These are phyloP conservation scores for Hymenoscyphus infarciens DNA, from an alignment of 2,329 filamentous ascomycete species.

Conservation along the genomic window DNA sequence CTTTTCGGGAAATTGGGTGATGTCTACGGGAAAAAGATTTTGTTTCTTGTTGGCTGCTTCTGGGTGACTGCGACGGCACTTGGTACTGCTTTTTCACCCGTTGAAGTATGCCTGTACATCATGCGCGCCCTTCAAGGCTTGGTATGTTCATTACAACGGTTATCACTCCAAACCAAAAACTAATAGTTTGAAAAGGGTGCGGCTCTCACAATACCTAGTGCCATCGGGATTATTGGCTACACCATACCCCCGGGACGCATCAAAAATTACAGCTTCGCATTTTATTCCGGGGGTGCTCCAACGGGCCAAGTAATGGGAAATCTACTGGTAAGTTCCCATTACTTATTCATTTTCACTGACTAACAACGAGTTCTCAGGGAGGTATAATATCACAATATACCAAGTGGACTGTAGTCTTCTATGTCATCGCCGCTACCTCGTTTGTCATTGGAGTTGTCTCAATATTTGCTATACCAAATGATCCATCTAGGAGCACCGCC, in stretches of 20 bases:
- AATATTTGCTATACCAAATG: conserved; percentile 56
- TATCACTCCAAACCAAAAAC: no score
- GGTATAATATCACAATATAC: conserved; percentile 58
- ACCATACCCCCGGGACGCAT: conserved; percentile 65
- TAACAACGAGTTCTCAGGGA: conserved; percentile 45
- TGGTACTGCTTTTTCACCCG: conserved; percentile 59
- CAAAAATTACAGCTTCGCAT: conserved; percentile 68
- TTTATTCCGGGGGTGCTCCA: conserved; percentile 62
- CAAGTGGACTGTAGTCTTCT: conserved; percentile 66
- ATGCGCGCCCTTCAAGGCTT: conserved; percentile 65
- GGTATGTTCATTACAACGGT: conserved; percentile 34
- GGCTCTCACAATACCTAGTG: conserved; percentile 67
- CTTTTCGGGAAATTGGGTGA: conserved; percentile 49
- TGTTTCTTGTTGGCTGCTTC: conserved; percentile 48
- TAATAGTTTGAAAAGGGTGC: conserved; percentile 28
- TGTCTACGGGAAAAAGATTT: conserved; percentile 44
- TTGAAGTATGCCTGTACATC: conserved; percentile 65
- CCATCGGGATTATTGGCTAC: conserved; percentile 65
- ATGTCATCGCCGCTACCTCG: conserved; percentile 58
- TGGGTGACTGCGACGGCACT: conserved; percentile 59
- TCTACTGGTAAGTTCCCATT: conserved; percentile 22
- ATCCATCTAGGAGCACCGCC: conserved; percentile 35
- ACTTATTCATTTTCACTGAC: background rate
- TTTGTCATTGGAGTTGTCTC: conserved; percentile 54
- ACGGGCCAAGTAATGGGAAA: conserved; percentile 64